Evolutionary conservation across 2,329 filamentous ascomycete species (phyloP).

Genomic region (Fusarium sp.): DNA sequence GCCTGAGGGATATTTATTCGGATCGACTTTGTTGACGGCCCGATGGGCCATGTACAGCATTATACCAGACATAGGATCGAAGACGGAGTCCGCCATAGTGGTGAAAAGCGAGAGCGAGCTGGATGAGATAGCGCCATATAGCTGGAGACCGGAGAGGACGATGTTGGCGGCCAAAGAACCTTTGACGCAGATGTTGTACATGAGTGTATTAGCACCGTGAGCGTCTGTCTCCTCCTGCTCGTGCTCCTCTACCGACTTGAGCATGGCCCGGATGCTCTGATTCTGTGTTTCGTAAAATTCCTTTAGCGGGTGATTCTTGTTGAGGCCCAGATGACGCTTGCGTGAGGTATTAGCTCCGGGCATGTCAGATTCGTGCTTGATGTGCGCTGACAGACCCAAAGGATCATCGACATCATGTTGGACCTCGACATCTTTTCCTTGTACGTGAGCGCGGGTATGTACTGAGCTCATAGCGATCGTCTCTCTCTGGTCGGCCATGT

Average conservation of each 20-base stretch:
- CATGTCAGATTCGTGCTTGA: slow-evolving; percentile 49
- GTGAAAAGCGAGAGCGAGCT: slow-evolving; percentile 94
- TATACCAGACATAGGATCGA: slow-evolving; percentile 89
- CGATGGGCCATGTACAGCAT: slow-evolving; percentile 88
- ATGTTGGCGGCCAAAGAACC: slow-evolving; percentile 85
- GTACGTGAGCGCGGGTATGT: slow-evolving; percentile 58
- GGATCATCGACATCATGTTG: neutral
- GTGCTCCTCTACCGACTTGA: slow-evolving; percentile 94
- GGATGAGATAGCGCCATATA: slow-evolving; percentile 88
- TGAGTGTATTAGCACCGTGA: slow-evolving; percentile 81
- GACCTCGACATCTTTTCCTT: neutral
- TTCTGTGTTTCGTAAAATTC: slow-evolving; percentile 93
- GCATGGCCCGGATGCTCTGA: slow-evolving; percentile 87
- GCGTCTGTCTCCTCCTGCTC: slow-evolving; percentile 83
- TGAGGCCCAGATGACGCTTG: slow-evolving; percentile 66
- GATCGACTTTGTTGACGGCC: slow-evolving; percentile 87
- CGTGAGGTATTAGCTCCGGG: slow-evolving; percentile 80
- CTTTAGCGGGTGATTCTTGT: slow-evolving; percentile 67
- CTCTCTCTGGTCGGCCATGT: slow-evolving; percentile 46
- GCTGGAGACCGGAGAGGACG: slow-evolving; percentile 78
- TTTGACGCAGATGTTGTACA: slow-evolving; percentile 72
- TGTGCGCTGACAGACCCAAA: neutral
- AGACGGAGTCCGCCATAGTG: slow-evolving; percentile 94
- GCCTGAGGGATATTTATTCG: slow-evolving; percentile 86
- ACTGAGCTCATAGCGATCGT: slow-evolving; percentile 69